These are phyloP conservation scores for Daldinia childiae DNA, from an alignment of 495 filamentous ascomycete species.

Conservation along the genomic window DNA sequence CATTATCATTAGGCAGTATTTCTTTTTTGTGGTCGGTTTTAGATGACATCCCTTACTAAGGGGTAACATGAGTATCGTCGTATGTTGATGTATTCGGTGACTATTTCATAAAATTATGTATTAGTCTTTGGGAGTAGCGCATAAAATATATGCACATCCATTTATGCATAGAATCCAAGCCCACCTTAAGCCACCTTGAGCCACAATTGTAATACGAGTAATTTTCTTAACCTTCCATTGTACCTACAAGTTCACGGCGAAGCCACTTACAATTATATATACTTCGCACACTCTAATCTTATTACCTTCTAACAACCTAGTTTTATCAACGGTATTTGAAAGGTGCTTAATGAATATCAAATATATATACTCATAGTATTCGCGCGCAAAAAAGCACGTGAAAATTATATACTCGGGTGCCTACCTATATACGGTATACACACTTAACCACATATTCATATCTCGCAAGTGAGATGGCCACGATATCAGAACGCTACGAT, in stretches of 20 bases:
- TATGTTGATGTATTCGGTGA: background rate
- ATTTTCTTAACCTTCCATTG: too few relatives aligned
- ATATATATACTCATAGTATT: background rate
- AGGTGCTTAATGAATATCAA: background rate
- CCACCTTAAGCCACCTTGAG: background rate
- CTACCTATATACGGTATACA: background rate
- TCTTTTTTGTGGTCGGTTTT: too few relatives aligned
- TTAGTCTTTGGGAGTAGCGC: background rate
- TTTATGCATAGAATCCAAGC: background rate
- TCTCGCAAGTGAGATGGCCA: constrained; percentile 27
- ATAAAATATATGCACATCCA: background rate
- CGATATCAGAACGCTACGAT: constrained; percentile 37
- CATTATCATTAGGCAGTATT: too few relatives aligned
- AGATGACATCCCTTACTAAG: too few relatives aligned
- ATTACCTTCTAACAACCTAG: too few relatives aligned
- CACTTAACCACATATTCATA: background rate
- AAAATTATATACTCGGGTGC: background rate
- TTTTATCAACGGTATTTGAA: too few relatives aligned
- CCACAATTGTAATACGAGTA: too few relatives aligned
- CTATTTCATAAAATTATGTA: background rate
- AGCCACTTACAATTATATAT: background rate
- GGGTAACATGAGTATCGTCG: too few relatives aligned
- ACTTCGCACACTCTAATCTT: background rate
- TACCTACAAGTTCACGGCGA: background rate
- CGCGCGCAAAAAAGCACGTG: background rate